These are phyloP conservation scores for Sphagnum tenellum DNA, from an alignment of 225 moss, liverwort and hornwort species.

Conservation along the genomic window DNA sequence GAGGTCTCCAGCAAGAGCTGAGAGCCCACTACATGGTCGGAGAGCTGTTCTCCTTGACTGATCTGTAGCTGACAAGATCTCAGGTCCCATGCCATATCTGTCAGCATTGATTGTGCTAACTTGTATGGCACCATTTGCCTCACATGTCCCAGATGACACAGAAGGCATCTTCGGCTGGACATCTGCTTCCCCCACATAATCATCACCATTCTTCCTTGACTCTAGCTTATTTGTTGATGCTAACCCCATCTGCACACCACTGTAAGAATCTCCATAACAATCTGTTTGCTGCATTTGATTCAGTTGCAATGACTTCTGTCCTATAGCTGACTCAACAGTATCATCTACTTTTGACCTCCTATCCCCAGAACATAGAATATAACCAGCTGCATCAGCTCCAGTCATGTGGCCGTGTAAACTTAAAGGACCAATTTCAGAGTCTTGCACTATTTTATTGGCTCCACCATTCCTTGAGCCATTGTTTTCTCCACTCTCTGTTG, in stretches of 20 bases:
- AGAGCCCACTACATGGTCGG: neutral
- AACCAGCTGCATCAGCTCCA: too few species aligned
- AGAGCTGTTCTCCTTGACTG: neutral
- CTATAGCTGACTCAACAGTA: neutral
- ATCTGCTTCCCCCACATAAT: too few species aligned
- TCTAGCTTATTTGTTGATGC: neutral
- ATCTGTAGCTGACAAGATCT: neutral
- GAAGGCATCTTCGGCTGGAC: too few species aligned
- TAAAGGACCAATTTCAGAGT: too few species aligned
- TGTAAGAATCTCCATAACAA: constrained; percentile 12
- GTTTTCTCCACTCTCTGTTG: constrained; percentile 5
- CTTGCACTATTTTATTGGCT: constrained; percentile 3
- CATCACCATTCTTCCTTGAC: neutral
- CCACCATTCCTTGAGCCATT: constrained; percentile 2
- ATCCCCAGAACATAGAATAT: too few species aligned
- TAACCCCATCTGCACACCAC: constrained; percentile 1
- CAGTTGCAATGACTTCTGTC: neutral
- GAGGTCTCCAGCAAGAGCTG: neutral
- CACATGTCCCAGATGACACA: too few species aligned
- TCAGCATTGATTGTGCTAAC: neutral
- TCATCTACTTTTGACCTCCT: neutral
- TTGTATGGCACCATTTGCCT: neutral
- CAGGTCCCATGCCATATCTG: neutral
- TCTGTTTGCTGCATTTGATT: constrained; percentile 6
- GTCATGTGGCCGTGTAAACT: too few species aligned